A percentile compares a stretch with the other conserved stretches of the same genome.
Evolutionary conservation across 1,139 yeast species (phyloP).

Genomic region (Nematodospora anomalae): DNA sequence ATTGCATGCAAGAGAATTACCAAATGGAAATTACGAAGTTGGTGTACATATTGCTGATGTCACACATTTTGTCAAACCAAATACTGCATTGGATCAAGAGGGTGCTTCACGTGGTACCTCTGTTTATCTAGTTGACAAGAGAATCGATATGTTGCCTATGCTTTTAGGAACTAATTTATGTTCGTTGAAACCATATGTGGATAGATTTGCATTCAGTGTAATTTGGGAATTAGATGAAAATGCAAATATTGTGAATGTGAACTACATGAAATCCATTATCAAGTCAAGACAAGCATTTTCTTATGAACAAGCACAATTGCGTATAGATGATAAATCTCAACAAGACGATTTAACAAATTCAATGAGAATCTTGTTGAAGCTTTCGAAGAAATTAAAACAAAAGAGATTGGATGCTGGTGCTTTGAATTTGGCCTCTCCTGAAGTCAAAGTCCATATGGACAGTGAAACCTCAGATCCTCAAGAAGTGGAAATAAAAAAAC

Average conservation of each 20-base stretch:
- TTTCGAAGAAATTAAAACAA: constrained; percentile 84
- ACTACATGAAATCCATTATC: constrained; percentile 85
- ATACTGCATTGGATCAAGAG: constrained; percentile 88
- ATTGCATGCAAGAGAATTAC: constrained; percentile 76
- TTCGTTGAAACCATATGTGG: constrained; percentile 93
- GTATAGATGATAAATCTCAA: constrained; percentile 80
- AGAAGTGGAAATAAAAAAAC: constrained; percentile 87
- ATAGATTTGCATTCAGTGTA: constrained; percentile 93
- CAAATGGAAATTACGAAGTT: constrained; percentile 93
- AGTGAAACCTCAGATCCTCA: constrained; percentile 96
- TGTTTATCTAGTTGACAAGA: constrained; percentile 94
- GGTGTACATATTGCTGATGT: constrained; percentile 99
- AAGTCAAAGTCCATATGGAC: constrained; percentile 95
- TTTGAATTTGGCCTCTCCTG: constrained; percentile 93
- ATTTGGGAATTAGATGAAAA: constrained; percentile 90
- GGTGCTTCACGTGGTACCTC: constrained; percentile 98
- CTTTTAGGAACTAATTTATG: constrained; percentile 93
- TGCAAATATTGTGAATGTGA: constrained; percentile 81
- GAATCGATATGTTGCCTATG: constrained; percentile 98
- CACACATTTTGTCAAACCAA: constrained; percentile 92
- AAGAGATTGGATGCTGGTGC: constrained; percentile 94
- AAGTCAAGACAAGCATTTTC: constrained; percentile 93
- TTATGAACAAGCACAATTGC: constrained; percentile 86
- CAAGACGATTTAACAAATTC: constrained; percentile 85
- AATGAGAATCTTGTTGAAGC: constrained; percentile 74